Conservation (phyloP, 176 grass and related monocot species). For the Urochloa ruziziensis region DNA sequence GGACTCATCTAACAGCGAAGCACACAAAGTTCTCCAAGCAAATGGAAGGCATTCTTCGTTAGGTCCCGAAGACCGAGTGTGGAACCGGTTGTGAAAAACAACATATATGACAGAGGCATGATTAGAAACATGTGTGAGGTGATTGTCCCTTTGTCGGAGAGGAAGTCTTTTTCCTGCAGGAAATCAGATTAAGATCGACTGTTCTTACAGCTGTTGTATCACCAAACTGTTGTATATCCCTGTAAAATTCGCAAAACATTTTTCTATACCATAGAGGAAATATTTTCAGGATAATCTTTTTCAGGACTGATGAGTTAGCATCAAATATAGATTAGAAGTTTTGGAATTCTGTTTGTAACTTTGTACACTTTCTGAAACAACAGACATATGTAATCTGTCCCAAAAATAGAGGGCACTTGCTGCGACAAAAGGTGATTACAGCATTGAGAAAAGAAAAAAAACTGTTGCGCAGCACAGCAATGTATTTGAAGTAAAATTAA, state of each 20-base stretch:
- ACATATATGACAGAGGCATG: slow-evolving; percentile 73
- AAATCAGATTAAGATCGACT: slow-evolving; percentile 55
- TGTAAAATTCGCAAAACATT: slow-evolving; percentile 15
- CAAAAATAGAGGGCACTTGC: not conserved
- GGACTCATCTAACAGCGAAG: slow-evolving; percentile 24
- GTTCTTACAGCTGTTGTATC: slow-evolving; percentile 22
- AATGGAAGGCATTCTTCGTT: slow-evolving; percentile 65
- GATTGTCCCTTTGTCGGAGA: slow-evolving; percentile 71
- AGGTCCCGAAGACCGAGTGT: slow-evolving; percentile 38
- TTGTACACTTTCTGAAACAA: not conserved
- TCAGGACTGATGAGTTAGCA: not conserved
- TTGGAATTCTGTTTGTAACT: not conserved
- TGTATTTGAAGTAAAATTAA: not conserved
- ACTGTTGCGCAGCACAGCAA: not conserved
- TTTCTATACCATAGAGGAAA: not conserved
- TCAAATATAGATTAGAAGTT: not conserved
- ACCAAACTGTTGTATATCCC: slow-evolving; percentile 41
- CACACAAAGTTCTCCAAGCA: slow-evolving; percentile 42
- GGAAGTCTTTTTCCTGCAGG: slow-evolving; percentile 44
- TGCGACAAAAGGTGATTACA: not conserved
- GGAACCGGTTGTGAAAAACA: slow-evolving; percentile 66
- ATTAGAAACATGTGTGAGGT: slow-evolving; percentile 80
- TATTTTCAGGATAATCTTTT: not conserved
- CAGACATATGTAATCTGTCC: not conserved
- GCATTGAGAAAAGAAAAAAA: not conserved